Evolutionary conservation across 139 green algal genomes (phyloP), one percentile per base, ranked within the genome.

Genomic region (Gonium pectorale): DNA sequence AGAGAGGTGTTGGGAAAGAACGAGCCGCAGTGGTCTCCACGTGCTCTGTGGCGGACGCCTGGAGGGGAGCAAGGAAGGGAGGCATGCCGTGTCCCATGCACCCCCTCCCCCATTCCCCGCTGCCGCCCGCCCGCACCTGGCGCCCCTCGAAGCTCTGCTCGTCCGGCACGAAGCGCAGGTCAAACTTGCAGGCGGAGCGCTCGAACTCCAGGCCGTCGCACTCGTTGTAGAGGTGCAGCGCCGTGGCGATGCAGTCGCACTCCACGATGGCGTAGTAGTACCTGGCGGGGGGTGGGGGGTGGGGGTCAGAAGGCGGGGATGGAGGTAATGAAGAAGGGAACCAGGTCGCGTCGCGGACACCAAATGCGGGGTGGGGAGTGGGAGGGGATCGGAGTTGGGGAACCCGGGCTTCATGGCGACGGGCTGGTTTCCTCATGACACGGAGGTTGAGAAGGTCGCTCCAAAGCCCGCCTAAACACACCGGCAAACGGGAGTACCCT

Each of bases 121-220:
- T 70, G 63, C 33, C 33, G 15, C 52, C n/a, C n/a, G 6, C 21
- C 9, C 68, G 24, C 86, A 94, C 89, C 85, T 87, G 41, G 2
- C 95, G 86, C 5, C 81, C 89, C 33, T 91, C 70, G 68, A 99
- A 97, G 79, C 86, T 88, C 83, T 93, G 81, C 19, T 93, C 91
- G 3, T 98, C 94, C 17, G 96, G 95, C 24, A 99, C 90, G 90
- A 98, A 99, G 27, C 97, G 93, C 63, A 99, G 90, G 92, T 99
- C 97, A 46, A 99, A 93, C 88, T 93, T 96, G 86, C 91, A 92
- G 5, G 91, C 89, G 33, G 80, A 91, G 69, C 72, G 85, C 87
- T 97, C 92, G 67, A 98, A 96, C 88, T 99, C 96, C 73, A 98
- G 81, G 33, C 97, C 97, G 69, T 99, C 97, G 83, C 96, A 98